A percentile compares a stretch with the other conserved stretches of the same genome.
Evolutionary conservation across 345 rosid genomes (phyloP).

Genomic region (Dipteronia dyeriana): DNA sequence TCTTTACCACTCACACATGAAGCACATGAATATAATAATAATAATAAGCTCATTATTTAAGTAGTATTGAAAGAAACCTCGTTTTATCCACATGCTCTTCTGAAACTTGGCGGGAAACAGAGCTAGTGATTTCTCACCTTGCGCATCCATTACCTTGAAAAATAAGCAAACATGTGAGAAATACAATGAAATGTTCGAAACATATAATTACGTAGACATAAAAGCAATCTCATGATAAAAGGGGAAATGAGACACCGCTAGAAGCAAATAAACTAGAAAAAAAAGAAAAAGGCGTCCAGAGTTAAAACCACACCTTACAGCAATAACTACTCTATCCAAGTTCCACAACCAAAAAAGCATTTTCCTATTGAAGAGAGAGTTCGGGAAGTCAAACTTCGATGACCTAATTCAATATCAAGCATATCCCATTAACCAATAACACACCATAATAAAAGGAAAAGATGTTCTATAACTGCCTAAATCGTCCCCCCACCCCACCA

Average conservation of each 20-base stretch:
- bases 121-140: constrained; percentile 72
- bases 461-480: background rate
- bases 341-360: background rate
- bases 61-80: constrained; percentile 47
- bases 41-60: background rate
- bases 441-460: background rate
- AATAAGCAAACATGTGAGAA: background rate
- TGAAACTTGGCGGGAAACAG: constrained; percentile 91
- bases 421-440: background rate
- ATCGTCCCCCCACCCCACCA: background rate
- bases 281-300: too few relatives aligned
- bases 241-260: background rate
- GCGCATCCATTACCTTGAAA: constrained; percentile 68
- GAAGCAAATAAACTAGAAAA: background rate
- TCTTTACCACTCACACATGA: too few relatives aligned
- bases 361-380: too few relatives aligned
- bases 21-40: too few relatives aligned
- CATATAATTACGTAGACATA: background rate
- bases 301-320: background rate
- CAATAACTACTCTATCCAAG: background rate
- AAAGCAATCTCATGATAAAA: background rate
- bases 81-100: constrained; percentile 91
- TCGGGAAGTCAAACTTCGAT: background rate
- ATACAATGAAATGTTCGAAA: background rate
- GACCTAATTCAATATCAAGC: background rate